Evolutionary conservation across 257 asterid species (phyloP), one percentile per base, ranked within the genome.

Genomic region (Solanum lignicaule): DNA sequence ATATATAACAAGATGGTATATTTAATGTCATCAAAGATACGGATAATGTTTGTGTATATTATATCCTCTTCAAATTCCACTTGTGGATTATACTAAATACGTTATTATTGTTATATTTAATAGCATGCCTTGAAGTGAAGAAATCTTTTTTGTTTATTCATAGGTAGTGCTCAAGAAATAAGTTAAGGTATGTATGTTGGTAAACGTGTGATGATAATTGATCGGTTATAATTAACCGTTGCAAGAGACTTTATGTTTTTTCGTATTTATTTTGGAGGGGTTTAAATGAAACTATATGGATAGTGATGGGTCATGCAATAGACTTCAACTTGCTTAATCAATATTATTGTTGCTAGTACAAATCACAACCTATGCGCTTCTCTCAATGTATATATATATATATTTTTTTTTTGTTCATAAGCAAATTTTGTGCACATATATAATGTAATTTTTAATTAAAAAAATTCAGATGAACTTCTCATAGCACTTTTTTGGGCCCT

Each of bases 11-110:
- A 38, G 11, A 38, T 76, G 58, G 35, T 76, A 10, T 74, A 38
- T 38, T 32, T 21, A 74, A 23, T 36, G 3, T 43, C 16, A 7
- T 2, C 25, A 55, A 20, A 55, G 60, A 1, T 9, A 23, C 0
- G 14, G 25, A 9, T 23, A 21, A 60, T 4, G 3, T 23, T 0
- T 9, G 15, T 0, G 29, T 23, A n/a, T 2, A 9, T 9, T 9
- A 9, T 58, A 20, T 58, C 5, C 5, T 58, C 12, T 20, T 0
- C 12, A 52, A 0, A 0, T 6, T 16, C 0, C n/a, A 52, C 3
- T 16, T 52, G 0, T 52, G n/a, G 0, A 16, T 52, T 52, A 52
- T 8, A 58, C 12, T 21, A 0, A 55, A 58, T 58, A 20, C 9
- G 12, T 58, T 7, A 21, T 58, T 58, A 1, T 58, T 21, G 9